Base-by-base conservation (phyloP, 768 basidiomycete genomes). In the Hemileccinum impolitum region DNA sequence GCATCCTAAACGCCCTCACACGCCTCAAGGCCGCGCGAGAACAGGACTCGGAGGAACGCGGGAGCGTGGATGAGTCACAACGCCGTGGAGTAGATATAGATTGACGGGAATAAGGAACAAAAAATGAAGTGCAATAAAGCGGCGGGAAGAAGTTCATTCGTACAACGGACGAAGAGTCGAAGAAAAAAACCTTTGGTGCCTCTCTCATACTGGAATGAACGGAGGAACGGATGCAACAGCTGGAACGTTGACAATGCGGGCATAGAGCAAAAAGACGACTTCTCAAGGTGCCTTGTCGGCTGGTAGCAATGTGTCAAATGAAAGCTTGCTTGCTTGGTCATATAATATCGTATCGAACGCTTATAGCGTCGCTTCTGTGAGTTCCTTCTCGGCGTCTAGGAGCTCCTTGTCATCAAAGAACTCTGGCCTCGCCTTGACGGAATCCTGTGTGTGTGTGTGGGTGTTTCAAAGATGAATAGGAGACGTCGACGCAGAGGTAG, bases 1-100 rank as follows among this genome's bases (percentile, higher is more conserved):
- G 82, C 17, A 82, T 90, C 48, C 72, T 89, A 14, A 74, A 80
- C 53, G 84, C 86, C 53, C 76, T 91, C 35, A 73, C 69, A 46
- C 76, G 81, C 44, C 72, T 90, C 60, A 85, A 82, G 66, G 75
- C 73, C 30, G 73, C 70, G 32, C 64, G 63, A 45, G 66, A 66
- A 44, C 46, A 49, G n/a, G 69, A n/a, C n/a, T n/a, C n/a, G n/a
- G n/a, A 67, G 28, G 44, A 39, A 32, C 39, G 26, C 36, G 40
- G 41, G 9, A 26, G 19, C 37, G 21, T 30, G 28, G 28, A 48
- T 42, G 40, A 51, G 26, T 48, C 63, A 48, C 50, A 52, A 40
- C 40, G 21, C 47, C 48, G 35, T 53, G 45, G 53, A 21, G 54
- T 53, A 52, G 53, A 55, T 45, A 53, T 53, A 53, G 40, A 57